Conservation (phyloP, 192 early-diverging fungal species). For the Linnemannia zychae region DNA sequence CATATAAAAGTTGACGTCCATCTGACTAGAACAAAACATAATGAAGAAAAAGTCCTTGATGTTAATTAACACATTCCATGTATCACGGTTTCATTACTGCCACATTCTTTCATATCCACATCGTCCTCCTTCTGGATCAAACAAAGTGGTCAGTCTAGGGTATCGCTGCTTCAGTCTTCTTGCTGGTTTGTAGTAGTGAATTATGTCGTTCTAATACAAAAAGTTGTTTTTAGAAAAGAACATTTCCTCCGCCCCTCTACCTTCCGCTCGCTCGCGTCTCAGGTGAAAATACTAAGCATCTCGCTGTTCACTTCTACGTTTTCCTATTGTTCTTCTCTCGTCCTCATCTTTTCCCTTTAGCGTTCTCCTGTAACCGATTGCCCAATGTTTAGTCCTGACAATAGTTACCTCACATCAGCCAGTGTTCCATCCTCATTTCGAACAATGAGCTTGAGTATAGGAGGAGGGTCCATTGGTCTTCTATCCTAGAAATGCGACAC, state of each 20-base stretch:
- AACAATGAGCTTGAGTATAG: conserved; percentile 72
- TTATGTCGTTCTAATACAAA: background rate
- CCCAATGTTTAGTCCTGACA: background rate
- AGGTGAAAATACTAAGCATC: background rate
- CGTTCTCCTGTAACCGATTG: background rate
- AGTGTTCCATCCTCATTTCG: conserved; percentile 64
- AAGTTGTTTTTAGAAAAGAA: background rate
- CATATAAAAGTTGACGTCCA: conserved; percentile 64
- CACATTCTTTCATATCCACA: background rate
- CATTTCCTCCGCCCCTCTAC: background rate
- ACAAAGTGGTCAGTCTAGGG: background rate
- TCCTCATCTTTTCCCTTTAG: background rate
- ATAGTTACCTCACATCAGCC: conserved; percentile 68
- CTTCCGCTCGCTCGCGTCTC: background rate
- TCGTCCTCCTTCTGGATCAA: background rate
- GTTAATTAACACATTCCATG: background rate
- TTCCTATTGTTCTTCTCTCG: background rate
- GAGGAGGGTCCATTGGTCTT: conserved; percentile 78
- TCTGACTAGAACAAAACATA: conserved; percentile 33
- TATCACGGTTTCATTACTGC: background rate
- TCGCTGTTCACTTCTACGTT: background rate
- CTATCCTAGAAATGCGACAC: conserved; percentile 61
- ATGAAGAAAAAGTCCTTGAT: background rate
- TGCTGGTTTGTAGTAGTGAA: background rate
- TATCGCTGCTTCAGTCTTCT: background rate